These are phyloP conservation scores for Debaryomyces robertsiae DNA, from an alignment of 1,139 yeast genomes.

Conservation along the genomic window DNA sequence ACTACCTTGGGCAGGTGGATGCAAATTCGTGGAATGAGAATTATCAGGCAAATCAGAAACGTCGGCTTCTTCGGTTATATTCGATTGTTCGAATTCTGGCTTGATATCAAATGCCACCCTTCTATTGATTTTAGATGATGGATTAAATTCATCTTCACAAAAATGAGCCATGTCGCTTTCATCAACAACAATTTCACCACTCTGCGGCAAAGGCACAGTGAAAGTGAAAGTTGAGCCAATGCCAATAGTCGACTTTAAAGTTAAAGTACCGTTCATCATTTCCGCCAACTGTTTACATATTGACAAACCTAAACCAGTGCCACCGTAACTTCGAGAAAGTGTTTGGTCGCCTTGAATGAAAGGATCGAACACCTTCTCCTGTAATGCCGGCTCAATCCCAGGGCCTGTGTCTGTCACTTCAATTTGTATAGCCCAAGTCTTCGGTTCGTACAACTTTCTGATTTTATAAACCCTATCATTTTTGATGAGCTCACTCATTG, in stretches of 20 bases:
- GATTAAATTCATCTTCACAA: conserved; percentile 49
- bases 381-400: conserved; percentile 80
- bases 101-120: conserved; percentile 38
- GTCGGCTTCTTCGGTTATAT: neutral
- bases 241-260: conserved; percentile 67
- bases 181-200: conserved; percentile 56
- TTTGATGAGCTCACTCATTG: conserved; percentile 28
- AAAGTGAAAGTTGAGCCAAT: conserved; percentile 81
- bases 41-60: neutral
- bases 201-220: conserved; percentile 75
- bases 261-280: conserved; percentile 85
- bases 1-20: neutral
- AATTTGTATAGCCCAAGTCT: conserved; percentile 66
- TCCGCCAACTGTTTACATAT: conserved; percentile 89
- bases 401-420: conserved; percentile 90
- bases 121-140: conserved; percentile 37
- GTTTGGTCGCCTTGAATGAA: conserved; percentile 98
- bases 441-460: conserved; percentile 41
- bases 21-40: neutral
- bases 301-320: conserved; percentile 92
- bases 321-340: conserved; percentile 86
- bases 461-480: conserved; percentile 38
- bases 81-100: conserved; percentile 6
- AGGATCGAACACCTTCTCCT: conserved; percentile 88
- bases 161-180: conserved; percentile 42